These are phyloP conservation scores for Phaeosphaeriaceae sp. DNA, from an alignment of 2,329 filamentous ascomycete species.

Conservation along the genomic window DNA sequence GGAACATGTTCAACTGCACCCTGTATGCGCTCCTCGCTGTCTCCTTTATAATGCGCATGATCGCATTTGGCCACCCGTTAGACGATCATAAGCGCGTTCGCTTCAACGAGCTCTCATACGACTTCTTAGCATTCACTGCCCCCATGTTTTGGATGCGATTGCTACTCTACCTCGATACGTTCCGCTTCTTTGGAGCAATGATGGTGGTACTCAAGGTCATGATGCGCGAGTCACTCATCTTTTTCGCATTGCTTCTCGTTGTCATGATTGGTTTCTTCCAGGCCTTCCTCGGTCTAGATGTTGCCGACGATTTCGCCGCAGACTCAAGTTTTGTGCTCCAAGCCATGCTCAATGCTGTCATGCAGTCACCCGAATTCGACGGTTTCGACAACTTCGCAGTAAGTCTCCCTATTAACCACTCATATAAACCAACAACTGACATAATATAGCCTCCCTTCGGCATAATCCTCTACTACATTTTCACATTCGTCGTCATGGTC, in stretches of 20 bases:
- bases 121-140: constrained; percentile 89
- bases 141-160: constrained; percentile 98
- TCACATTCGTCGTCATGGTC: constrained; percentile 97
- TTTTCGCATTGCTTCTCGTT: constrained; percentile 88
- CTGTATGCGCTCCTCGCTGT: constrained; percentile 80
- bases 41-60: constrained; percentile 78
- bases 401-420: constrained; percentile 7
- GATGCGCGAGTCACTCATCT: constrained; percentile 79
- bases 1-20: constrained; percentile 91
- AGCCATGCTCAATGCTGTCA: constrained; percentile 86
- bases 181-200: constrained; percentile 98
- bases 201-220: constrained; percentile 86
- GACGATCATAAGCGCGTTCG: constrained; percentile 59
- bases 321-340: constrained; percentile 76
- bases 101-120: constrained; percentile 86
- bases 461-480: constrained; percentile 94
- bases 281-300: constrained; percentile 89
- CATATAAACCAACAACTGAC: constrained; percentile 7
- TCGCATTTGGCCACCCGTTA: constrained; percentile 71
- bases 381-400: constrained; percentile 85
- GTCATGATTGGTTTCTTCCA: constrained; percentile 89
- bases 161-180: constrained; percentile 87
- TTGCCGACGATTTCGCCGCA: constrained; percentile 71
- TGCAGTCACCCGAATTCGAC: constrained; percentile 88
- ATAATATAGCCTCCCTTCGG: constrained; percentile 75